Conservation (phyloP, 305 asterid genomes). For the Caryopteris hybrid region DNA sequence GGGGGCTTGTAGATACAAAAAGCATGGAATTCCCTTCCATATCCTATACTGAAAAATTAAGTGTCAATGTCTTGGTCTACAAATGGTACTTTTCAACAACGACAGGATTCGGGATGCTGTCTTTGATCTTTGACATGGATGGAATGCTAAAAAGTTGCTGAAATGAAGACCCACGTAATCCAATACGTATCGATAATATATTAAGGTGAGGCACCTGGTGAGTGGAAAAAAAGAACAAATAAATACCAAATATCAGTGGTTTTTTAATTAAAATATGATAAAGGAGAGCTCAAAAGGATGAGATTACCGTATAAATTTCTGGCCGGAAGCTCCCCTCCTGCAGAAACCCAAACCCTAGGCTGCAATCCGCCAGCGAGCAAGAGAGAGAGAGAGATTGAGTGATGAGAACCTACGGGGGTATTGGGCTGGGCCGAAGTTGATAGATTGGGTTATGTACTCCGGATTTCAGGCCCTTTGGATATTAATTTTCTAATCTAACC, state of each 20-base stretch:
- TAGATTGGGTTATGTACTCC: neutral
- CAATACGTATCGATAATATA: neutral
- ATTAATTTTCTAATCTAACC: neutral
- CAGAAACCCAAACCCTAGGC: slow-evolving; percentile 9
- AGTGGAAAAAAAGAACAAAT: too few species aligned
- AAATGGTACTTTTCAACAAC: neutral
- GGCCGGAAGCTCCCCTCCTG: neutral
- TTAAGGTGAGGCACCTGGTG: neutral
- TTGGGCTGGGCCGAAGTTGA: neutral
- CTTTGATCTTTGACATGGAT: slow-evolving; percentile 3
- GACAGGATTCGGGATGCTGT: neutral
- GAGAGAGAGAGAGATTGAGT: neutral
- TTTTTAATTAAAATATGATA: neutral
- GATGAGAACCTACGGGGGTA: neutral
- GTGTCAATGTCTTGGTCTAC: neutral
- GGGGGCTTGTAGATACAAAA: slow-evolving; percentile 41
- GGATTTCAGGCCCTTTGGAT: neutral
- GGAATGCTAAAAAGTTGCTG: neutral
- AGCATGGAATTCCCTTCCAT: slow-evolving; percentile 55
- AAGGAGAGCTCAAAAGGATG: neutral
- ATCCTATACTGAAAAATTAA: neutral
- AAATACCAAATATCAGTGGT: neutral
- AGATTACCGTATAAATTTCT: neutral
- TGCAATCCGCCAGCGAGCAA: neutral
- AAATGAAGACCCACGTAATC: slow-evolving; percentile 12